phyloP scores from a whole-genome alignment of 2,329 filamentous ascomycete genomes.

The Rhytidhysteron rufulum region DNA sequence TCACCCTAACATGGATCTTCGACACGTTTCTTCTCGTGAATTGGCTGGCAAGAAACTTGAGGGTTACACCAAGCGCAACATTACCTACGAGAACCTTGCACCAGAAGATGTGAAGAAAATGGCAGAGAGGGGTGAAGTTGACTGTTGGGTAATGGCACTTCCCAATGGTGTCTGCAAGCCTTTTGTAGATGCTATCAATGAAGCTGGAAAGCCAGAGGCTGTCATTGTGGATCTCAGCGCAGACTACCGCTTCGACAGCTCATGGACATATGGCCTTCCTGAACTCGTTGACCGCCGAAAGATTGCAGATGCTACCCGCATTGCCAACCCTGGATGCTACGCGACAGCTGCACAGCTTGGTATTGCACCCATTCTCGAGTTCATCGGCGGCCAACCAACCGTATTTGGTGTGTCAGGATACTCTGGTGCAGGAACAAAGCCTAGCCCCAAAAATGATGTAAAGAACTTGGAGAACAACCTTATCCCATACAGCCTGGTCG shows the following conservation, averaged over 20 bases:
- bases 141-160: constrained; percentile 97
- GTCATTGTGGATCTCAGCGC: constrained; percentile 93
- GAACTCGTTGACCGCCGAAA: constrained; percentile 75
- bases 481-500: constrained; percentile 85
- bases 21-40: constrained; percentile 90
- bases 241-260: constrained; percentile 83
- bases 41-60: constrained; percentile 80
- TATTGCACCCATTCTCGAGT: constrained; percentile 75
- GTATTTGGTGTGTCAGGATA: constrained; percentile 92
- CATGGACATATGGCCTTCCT: constrained; percentile 87
- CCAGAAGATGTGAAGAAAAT: constrained; percentile 83
- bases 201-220: constrained; percentile 61
- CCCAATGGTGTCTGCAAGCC: constrained; percentile 94
- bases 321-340: constrained; percentile 93
- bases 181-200: constrained; percentile 82
- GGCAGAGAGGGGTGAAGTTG: constrained; percentile 78
- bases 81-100: constrained; percentile 86
- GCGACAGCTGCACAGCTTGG: constrained; percentile 89
- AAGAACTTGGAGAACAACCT: constrained; percentile 79
- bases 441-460: constrained; percentile 89
- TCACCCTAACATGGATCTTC: constrained; percentile 85
- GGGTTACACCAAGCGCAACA: constrained; percentile 86
- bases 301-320: constrained; percentile 75
- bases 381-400: constrained; percentile 74
- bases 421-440: constrained; percentile 92